Evolutionary conservation across 306 rosid species (phyloP).

Genomic region (Cajanus cajan): DNA sequence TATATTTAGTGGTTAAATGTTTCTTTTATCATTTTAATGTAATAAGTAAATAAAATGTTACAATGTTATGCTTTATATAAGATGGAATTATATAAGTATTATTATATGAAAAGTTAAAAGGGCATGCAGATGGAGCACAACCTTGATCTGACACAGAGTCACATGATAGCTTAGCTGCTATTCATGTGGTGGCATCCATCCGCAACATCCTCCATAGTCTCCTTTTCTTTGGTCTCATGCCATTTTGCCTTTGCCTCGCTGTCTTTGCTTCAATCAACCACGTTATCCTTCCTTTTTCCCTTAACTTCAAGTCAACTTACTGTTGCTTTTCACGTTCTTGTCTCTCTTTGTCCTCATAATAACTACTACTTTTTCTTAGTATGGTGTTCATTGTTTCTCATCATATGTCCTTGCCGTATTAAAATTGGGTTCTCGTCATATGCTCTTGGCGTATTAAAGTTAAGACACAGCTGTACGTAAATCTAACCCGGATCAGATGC

Average conservation of each 20-base stretch:
- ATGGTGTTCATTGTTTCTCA: background rate
- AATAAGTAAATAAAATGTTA: too few species aligned
- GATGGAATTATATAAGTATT: background rate
- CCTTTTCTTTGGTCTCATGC: background rate
- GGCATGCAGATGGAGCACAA: constrained; percentile 6
- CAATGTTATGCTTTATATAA: background rate
- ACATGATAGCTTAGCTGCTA: constrained; percentile 21
- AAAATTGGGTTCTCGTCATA: background rate
- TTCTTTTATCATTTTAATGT: too few species aligned
- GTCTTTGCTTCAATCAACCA: constrained; percentile 17
- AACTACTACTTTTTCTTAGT: background rate
- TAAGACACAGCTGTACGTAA: background rate
- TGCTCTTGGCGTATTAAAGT: background rate
- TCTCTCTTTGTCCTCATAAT: background rate
- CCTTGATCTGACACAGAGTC: constrained; percentile 19
- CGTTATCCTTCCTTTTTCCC: background rate
- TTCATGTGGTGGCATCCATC: constrained; percentile 24
- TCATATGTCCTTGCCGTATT: background rate
- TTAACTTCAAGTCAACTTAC: constrained; percentile 8
- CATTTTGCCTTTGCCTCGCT: constrained; percentile 28
- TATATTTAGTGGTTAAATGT: too few species aligned
- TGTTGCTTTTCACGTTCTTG: constrained; percentile 18
- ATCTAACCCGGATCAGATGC: background rate
- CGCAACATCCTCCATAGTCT: background rate
- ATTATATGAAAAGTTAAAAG: background rate